A percentile compares a stretch with the other conserved stretches of the same genome.
phyloP scores from a whole-genome alignment of 805 yeast species.

The Grigorovia jiainica region DNA sequence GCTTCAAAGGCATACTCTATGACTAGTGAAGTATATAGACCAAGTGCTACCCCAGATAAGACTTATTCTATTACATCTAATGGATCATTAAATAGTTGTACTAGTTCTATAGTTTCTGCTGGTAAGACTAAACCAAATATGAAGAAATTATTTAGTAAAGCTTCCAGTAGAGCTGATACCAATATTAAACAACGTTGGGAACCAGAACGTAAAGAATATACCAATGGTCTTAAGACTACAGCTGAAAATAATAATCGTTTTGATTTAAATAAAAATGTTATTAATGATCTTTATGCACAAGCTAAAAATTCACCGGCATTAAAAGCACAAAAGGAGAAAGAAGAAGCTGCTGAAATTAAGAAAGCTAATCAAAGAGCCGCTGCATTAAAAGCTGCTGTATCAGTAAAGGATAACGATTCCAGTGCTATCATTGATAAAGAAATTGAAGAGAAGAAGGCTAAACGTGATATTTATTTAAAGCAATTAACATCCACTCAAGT shows the following conservation, averaged over 20 bases:
- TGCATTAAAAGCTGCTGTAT: constrained; percentile 35
- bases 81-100: constrained; percentile 6
- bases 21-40: background rate
- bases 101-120: background rate
- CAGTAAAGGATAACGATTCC: constrained; percentile 29
- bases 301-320: background rate
- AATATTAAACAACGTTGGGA: constrained; percentile 17
- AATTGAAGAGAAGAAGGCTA: constrained; percentile 34
- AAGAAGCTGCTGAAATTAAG: constrained; percentile 59
- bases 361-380: constrained; percentile 14
- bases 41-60: background rate
- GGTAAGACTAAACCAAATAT: constrained; percentile 7
- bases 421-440: constrained; percentile 29
- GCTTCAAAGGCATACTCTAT: constrained; percentile 25
- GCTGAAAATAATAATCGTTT: constrained; percentile 11
- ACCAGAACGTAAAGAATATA: constrained; percentile 13
- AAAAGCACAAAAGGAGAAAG: constrained; percentile 11
- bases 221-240: constrained; percentile 14
- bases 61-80: constrained; percentile 16
- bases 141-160: constrained; percentile 23
- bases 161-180: constrained; percentile 22
- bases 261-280: constrained; percentile 13
- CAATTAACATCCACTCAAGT: constrained; percentile 31
- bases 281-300: constrained; percentile 11
- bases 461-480: constrained; percentile 21